Evolutionary conservation across 768 basidiomycete genomes (phyloP).

Genomic region (Kwoniella dejecticola): DNA sequence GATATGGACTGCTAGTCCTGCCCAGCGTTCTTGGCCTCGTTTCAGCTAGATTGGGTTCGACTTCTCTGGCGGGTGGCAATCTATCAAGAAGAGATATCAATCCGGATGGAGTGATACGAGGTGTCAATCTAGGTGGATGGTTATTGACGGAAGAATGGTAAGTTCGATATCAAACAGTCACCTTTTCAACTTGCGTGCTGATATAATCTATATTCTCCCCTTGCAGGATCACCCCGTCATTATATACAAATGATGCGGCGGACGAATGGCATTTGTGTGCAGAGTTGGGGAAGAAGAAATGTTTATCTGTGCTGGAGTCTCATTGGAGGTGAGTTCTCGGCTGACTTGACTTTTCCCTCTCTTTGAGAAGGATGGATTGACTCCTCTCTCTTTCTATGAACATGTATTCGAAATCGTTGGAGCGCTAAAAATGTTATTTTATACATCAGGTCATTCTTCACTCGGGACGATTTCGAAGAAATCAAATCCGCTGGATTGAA

Average conservation of each 20-base stretch:
- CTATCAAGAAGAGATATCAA: not conserved
- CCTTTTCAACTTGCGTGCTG: too few species aligned
- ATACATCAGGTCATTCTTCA: constrained; percentile 42
- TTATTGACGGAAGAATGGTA: constrained; percentile 39
- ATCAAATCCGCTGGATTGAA: constrained; percentile 50
- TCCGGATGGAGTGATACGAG: constrained; percentile 32
- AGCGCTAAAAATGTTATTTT: too few species aligned
- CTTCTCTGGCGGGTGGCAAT: not conserved
- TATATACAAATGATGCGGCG: constrained; percentile 37
- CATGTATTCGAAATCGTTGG: too few species aligned
- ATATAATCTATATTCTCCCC: too few species aligned
- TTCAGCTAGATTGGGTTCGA: not conserved
- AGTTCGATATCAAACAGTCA: too few species aligned
- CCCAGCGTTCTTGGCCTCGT: not conserved
- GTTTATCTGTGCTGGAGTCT: constrained; percentile 28
- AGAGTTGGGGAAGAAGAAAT: constrained; percentile 34
- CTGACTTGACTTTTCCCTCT: too few species aligned
- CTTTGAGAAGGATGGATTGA: too few species aligned
- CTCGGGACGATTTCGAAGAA: constrained; percentile 31
- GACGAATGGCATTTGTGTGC: constrained; percentile 47
- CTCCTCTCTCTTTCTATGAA: too few species aligned
- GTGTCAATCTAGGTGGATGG: constrained; percentile 54
- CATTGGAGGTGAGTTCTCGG: constrained; percentile 36
- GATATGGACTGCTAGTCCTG: constrained; percentile 4
- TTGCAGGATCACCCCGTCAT: constrained; percentile 49